Conservation (phyloP, 1,284 basidiomycete species). For the Apiotrichum sp. region DNA sequence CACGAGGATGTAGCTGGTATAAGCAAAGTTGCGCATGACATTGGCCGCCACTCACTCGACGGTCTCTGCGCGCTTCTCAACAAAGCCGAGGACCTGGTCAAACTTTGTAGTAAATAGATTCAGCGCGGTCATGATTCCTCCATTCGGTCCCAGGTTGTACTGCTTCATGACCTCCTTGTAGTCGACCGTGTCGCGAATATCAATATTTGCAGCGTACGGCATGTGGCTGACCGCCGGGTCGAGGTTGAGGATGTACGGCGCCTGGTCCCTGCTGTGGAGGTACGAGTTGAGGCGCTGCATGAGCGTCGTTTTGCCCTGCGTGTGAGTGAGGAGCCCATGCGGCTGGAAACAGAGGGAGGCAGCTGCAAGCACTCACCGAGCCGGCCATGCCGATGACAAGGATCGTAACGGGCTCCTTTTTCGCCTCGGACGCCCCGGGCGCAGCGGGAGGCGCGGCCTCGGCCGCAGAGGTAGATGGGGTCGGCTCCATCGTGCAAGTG, state of each 20-base stretch:
- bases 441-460: neutral
- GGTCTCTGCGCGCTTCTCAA: conserved; percentile 81
- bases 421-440: neutral
- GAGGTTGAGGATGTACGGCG: conserved; percentile 94
- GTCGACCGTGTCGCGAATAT: conserved; percentile 95
- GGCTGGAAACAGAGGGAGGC: too few species aligned
- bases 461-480: too few species aligned
- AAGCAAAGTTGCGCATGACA: too few species aligned
- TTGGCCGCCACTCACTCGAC: conserved; percentile 63
- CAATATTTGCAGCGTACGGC: conserved; percentile 93
- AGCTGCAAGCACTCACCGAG: conserved; percentile 30
- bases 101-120: conserved; percentile 99
- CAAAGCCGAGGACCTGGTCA: conserved; percentile 87
- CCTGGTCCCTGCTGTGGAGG: conserved; percentile 58
- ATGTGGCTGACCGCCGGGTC: conserved; percentile 90
- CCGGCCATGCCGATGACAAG: conserved; percentile 62
- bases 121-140: conserved; percentile 91
- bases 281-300: conserved; percentile 88
- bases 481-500: too few species aligned
- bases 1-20: conserved; percentile 74
- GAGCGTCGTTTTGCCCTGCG: conserved; percentile 92
- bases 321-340: neutral
- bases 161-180: conserved; percentile 99
- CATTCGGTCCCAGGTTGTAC: conserved; percentile 98
- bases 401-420: conserved; percentile 66